Percentiles rank a stretch among this genome's conserved stretches.
phyloP scores from a whole-genome alignment of 208 protist genomes.

The Porcisia hertigi region DNA sequence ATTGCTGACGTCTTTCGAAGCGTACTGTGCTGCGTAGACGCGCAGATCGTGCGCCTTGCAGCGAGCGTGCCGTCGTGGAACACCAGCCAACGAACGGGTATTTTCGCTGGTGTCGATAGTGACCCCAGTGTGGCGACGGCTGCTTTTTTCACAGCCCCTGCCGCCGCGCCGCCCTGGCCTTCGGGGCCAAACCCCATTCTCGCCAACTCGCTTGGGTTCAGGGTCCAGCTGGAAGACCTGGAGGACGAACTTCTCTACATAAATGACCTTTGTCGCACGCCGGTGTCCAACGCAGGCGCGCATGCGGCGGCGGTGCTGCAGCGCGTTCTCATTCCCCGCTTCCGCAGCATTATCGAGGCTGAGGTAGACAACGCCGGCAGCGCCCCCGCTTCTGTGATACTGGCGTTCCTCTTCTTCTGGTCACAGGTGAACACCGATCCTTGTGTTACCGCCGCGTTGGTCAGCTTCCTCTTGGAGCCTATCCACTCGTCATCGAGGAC shows the following conservation, averaged over 20 bases:
- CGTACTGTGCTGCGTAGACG: slow-evolving; percentile 34
- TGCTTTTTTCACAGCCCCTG: not conserved
- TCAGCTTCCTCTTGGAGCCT: slow-evolving; percentile 23
- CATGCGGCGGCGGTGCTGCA: slow-evolving; percentile 21
- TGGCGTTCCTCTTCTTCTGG: slow-evolving; percentile 34
- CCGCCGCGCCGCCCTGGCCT: not conserved
- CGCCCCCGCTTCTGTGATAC: slow-evolving; percentile 14
- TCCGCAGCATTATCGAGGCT: slow-evolving; percentile 13
- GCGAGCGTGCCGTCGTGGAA: slow-evolving; percentile 26
- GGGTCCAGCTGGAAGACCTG: slow-evolving; percentile 59
- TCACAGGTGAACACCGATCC: slow-evolving; percentile 27
- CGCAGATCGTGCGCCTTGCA: slow-evolving; percentile 42
- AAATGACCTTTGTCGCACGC: slow-evolving; percentile 74
- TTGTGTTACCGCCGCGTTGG: slow-evolving; percentile 18
- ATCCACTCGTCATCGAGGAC: not conserved
- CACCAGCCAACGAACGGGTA: not conserved
- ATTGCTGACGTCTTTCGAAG: slow-evolving; percentile 48
- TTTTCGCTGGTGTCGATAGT: not conserved
- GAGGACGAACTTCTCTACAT: slow-evolving; percentile 86
- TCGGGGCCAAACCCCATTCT: not conserved
- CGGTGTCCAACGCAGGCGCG: slow-evolving; percentile 24
- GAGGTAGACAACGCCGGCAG: slow-evolving; percentile 6
- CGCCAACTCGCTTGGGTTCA: not conserved
- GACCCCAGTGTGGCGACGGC: not conserved
- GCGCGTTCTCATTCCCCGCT: slow-evolving; percentile 27